Percentiles rank a stretch among this genome's conserved stretches.
These are phyloP conservation scores for Trichoderma atroviride DNA, from an alignment of 2,329 filamentous ascomycete genomes.

Conservation along the genomic window DNA sequence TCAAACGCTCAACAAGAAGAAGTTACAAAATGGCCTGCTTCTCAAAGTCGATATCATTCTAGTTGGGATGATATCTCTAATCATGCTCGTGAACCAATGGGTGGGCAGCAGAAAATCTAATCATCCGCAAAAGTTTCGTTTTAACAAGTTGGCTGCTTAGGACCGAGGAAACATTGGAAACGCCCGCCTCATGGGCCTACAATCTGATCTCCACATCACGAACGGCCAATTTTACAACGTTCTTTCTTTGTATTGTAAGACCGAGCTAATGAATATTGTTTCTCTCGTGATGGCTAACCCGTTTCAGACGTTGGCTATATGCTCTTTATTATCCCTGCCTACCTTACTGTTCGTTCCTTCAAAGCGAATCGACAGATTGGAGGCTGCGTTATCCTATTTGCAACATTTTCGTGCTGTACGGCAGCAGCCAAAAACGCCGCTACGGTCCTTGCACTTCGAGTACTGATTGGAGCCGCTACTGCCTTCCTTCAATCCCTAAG, in stretches of 20 bases:
- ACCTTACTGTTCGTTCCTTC: conserved; percentile 1
- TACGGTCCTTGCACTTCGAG: conserved; percentile 2
- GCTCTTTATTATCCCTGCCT: not conserved
- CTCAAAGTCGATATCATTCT: not conserved
- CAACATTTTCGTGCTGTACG: conserved; percentile 17
- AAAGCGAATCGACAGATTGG: conserved; percentile 12
- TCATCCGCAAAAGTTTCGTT: not conserved
- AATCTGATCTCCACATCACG: not conserved
- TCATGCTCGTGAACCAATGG: not conserved
- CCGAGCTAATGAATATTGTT: too few species aligned
- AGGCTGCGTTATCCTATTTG: conserved; percentile 7
- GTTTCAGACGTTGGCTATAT: conserved; percentile 6
- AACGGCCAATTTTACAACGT: conserved; percentile 9
- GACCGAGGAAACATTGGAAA: conserved; percentile 18
- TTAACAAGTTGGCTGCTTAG: not conserved
- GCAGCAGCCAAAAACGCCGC: conserved; percentile 1
- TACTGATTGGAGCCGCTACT: conserved; percentile 3
- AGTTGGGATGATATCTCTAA: not conserved
- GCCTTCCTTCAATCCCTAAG: conserved; percentile 4
- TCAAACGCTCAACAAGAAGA: not conserved
- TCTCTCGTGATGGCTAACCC: not conserved
- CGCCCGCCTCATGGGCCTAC: not conserved
- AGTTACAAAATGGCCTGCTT: not conserved
- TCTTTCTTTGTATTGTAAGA: conserved; percentile 9
- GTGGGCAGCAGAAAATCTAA: not conserved